Evolutionary conservation across 805 yeast species (phyloP).

Genomic region (Cyberlindnera mycetangii): DNA sequence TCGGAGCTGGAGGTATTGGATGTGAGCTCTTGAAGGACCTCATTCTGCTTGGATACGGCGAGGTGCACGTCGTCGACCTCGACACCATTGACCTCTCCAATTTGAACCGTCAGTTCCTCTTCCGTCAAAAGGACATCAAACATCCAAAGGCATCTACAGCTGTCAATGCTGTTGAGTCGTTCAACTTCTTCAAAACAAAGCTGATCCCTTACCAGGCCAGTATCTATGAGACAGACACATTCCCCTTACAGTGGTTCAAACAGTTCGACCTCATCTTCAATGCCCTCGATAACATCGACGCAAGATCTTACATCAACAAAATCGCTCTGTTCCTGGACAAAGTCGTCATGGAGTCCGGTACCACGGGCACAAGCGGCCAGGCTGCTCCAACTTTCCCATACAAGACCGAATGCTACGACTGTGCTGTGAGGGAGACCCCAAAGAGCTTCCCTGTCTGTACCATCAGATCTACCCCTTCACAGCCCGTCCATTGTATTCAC

Average conservation of each 20-base stretch:
- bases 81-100: conserved; percentile 94
- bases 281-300: conserved; percentile 92
- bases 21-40: conserved; percentile 85
- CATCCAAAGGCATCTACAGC: conserved; percentile 86
- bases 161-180: conserved; percentile 70
- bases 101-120: conserved; percentile 88
- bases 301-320: conserved; percentile 84
- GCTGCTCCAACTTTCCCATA: conserved; percentile 87
- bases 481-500: conserved; percentile 92
- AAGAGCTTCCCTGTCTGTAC: conserved; percentile 95
- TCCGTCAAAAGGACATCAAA: conserved; percentile 86
- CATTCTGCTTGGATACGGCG: conserved; percentile 76
- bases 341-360: conserved; percentile 90
- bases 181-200: conserved; percentile 59
- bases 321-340: conserved; percentile 70
- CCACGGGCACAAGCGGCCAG: conserved; percentile 93
- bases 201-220: conserved; percentile 82
- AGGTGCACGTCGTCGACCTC: conserved; percentile 87
- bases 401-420: conserved; percentile 87
- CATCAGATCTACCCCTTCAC: conserved; percentile 93
- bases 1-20: conserved; percentile 97
- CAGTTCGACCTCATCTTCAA: conserved; percentile 81
- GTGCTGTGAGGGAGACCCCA: conserved; percentile 83
- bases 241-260: conserved; percentile 73
- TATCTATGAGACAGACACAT: conserved; percentile 70